phyloP scores from a whole-genome alignment of 2,329 filamentous ascomycete genomes.

The Fusarium udum region DNA sequence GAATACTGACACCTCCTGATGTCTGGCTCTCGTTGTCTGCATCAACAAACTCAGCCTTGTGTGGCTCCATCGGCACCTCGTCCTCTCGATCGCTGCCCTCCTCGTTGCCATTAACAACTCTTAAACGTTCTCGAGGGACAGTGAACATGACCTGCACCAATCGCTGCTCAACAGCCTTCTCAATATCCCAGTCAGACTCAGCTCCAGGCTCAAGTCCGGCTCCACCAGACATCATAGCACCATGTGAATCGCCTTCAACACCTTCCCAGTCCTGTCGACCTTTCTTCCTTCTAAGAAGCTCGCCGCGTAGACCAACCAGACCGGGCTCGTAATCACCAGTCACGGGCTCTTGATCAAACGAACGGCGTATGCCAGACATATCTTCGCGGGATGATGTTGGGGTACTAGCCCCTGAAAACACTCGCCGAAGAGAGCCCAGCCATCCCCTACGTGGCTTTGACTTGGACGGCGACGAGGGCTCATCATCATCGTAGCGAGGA shows the following conservation, averaged over 20 bases:
- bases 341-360: slow-evolving; percentile 46
- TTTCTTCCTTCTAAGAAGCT: slow-evolving; percentile 64
- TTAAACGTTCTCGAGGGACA: slow-evolving; percentile 83
- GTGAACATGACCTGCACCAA: slow-evolving; percentile 91
- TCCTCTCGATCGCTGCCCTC: slow-evolving; percentile 46
- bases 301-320: slow-evolving; percentile 55
- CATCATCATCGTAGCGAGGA: slow-evolving; percentile 49
- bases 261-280: slow-evolving; percentile 65
- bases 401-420: slow-evolving; percentile 60
- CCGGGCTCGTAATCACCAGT: slow-evolving; percentile 57
- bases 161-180: slow-evolving; percentile 74
- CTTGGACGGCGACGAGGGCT: slow-evolving; percentile 66
- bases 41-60: slow-evolving; percentile 54
- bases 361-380: slow-evolving; percentile 45
- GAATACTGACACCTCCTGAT: slow-evolving; percentile 17
- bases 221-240: slow-evolving; percentile 45
- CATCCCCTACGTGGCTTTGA: slow-evolving; percentile 67
- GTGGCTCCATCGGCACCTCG: slow-evolving; percentile 43
- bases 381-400: slow-evolving; percentile 42
- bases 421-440: slow-evolving; percentile 74
- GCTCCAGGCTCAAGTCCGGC: slow-evolving; percentile 45
- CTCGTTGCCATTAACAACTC: slow-evolving; percentile 87
- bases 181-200: slow-evolving; percentile 81
- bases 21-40: slow-evolving; percentile 45
- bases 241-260: slow-evolving; percentile 22